Evolutionary conservation across 108 stramenopile species (phyloP).

Genomic region (Bacterosira constricta): DNA sequence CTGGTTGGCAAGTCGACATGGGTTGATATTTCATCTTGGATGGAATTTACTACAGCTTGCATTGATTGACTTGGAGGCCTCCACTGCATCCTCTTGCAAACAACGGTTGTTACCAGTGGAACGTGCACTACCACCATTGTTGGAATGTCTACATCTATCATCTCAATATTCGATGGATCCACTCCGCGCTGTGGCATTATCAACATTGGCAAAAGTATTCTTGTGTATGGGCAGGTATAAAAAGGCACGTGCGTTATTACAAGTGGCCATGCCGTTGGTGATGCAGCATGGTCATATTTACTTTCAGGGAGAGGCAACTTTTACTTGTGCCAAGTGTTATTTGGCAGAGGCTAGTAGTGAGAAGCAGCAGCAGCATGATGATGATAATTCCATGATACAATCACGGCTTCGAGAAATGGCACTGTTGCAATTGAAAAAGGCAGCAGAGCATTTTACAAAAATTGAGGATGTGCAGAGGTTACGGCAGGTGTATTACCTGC

Average conservation of each 20-base stretch:
- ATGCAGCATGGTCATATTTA: constrained; percentile 71
- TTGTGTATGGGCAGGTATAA: constrained; percentile 51
- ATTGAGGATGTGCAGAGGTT: constrained; percentile 64
- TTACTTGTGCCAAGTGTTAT: constrained; percentile 75
- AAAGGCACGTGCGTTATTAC: constrained; percentile 66
- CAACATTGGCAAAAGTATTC: constrained; percentile 62
- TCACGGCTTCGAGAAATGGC: constrained; percentile 27
- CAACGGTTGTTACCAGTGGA: no score
- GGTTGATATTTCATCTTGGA: constrained; percentile 46
- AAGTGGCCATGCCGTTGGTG: constrained; percentile 60
- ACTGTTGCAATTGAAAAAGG: constrained; percentile 32
- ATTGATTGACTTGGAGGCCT: constrained; percentile 54
- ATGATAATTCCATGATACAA: not conserved
- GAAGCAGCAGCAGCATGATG: not conserved
- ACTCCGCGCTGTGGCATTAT: constrained; percentile 72
- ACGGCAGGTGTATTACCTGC: constrained; percentile 68
- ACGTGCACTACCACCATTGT: constrained; percentile 56
- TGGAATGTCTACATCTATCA: constrained; percentile 70
- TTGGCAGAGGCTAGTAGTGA: constrained; percentile 45
- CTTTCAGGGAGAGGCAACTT: constrained; percentile 72
- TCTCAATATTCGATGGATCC: constrained; percentile 68
- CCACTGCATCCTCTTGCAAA: constrained; percentile 22
- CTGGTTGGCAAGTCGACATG: constrained; percentile 37
- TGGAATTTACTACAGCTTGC: constrained; percentile 62
- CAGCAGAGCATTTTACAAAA: constrained; percentile 45